Conservation (phyloP, 139 green algal species). For the Chlorella sp. region DNA sequence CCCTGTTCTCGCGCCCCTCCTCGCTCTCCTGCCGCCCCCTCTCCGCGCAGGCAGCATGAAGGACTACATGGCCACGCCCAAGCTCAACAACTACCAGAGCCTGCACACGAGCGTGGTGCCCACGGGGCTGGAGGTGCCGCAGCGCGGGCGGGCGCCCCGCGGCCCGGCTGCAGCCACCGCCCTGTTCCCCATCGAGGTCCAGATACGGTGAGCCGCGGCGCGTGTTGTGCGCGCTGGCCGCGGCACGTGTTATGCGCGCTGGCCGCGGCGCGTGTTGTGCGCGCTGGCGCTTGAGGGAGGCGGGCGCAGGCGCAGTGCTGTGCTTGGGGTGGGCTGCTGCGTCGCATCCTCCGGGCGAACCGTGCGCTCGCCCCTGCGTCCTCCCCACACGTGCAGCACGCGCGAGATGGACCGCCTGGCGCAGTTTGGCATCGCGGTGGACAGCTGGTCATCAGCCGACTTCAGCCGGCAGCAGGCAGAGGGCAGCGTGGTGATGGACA, state of each 20-base stretch:
- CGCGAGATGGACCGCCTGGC: conserved; percentile 75
- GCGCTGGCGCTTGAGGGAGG: too few relatives aligned
- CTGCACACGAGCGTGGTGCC: conserved; percentile 75
- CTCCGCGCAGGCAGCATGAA: conserved; percentile 75
- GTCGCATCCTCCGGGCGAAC: neutral
- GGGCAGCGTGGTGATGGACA: neutral
- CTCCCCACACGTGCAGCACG: conserved; percentile 29
- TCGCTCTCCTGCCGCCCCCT: too few relatives aligned
- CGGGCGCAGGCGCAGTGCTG: too few relatives aligned
- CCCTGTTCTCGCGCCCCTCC: too few relatives aligned
- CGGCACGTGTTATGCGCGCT: too few relatives aligned
- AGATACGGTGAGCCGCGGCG: conserved; percentile 69
- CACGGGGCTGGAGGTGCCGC: conserved; percentile 28
- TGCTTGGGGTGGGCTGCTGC: neutral
- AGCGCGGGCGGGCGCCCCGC: neutral
- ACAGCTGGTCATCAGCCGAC: conserved; percentile 31
- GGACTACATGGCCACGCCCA: conserved; percentile 92
- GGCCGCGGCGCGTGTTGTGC: too few relatives aligned
- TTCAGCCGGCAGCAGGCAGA: neutral
- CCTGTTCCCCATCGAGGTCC: conserved; percentile 72
- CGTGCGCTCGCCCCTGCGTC: neutral
- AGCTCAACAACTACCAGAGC: conserved; percentile 80
- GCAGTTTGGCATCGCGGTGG: conserved; percentile 69
- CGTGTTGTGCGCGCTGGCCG: too few relatives aligned
- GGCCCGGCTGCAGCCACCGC: too few relatives aligned